Evolutionary conservation across 1,284 basidiomycete genomes (phyloP).

Genomic region (Ganoderma boninense): DNA sequence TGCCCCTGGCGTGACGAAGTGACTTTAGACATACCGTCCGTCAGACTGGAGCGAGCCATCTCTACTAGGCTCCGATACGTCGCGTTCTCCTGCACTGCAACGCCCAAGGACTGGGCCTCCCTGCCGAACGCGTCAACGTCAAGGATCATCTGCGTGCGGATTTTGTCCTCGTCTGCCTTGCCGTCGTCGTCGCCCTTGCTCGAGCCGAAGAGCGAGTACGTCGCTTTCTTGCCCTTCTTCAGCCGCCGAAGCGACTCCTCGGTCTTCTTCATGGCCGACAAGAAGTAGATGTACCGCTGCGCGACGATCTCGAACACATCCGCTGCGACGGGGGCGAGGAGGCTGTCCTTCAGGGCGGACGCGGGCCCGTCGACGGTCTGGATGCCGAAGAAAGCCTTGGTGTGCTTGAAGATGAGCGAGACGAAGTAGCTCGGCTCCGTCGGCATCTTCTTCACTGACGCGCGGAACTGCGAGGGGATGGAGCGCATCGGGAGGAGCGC

Average conservation of each 20-base stretch:
- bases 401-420: constrained; percentile 79
- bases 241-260: constrained; percentile 87
- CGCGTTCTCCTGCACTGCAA: constrained; percentile 64
- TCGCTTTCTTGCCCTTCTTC: constrained; percentile 84
- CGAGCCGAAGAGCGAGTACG: constrained; percentile 75
- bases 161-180: constrained; percentile 79
- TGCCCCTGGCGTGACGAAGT: not conserved
- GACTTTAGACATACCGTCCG: constrained; percentile 34
- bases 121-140: constrained; percentile 86
- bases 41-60: constrained; percentile 58
- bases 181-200: constrained; percentile 68
- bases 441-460: constrained; percentile 68
- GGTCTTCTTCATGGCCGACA: constrained; percentile 88
- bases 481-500: constrained; percentile 88
- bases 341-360: constrained; percentile 60
- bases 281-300: constrained; percentile 71
- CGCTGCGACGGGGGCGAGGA: constrained; percentile 62
- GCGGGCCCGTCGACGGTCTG: constrained; percentile 63
- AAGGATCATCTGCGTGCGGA: constrained; percentile 85
- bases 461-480: constrained; percentile 87
- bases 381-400: constrained; percentile 82
- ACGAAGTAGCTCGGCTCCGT: constrained; percentile 89
- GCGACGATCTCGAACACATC: constrained; percentile 82
- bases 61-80: constrained; percentile 66
- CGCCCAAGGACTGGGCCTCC: constrained; percentile 77